These are phyloP conservation scores for Penicillium sp. DNA, from an alignment of 2,329 filamentous ascomycete species.

Conservation along the genomic window DNA sequence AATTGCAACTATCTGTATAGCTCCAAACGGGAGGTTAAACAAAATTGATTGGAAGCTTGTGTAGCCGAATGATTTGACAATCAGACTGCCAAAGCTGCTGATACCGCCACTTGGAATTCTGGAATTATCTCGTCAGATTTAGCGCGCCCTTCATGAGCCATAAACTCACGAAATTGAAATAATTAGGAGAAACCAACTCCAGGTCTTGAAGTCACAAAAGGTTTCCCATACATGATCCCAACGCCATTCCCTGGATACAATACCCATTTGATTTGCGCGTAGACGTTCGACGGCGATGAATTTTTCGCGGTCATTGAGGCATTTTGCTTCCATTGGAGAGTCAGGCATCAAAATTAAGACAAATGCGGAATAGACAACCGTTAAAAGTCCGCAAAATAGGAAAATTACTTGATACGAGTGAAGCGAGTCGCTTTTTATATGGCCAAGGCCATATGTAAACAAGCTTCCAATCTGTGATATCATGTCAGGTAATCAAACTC, in stretches of 20 bases:
- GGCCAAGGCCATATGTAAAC: constrained; percentile 63
- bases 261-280: constrained; percentile 60
- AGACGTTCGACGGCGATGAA: constrained; percentile 58
- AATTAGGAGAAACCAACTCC: constrained; percentile 39
- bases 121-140: background rate
- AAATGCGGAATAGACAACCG: constrained; percentile 51
- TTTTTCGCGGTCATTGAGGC: constrained; percentile 32
- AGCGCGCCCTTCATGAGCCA: no score
- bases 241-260: constrained; percentile 58
- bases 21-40: constrained; percentile 48
- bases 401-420: constrained; percentile 55
- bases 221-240: constrained; percentile 51
- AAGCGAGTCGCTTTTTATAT: constrained; percentile 55
- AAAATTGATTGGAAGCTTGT: constrained; percentile 46
- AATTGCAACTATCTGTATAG: constrained; percentile 43
- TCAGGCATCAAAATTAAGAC: constrained; percentile 57
- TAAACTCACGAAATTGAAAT: constrained; percentile 29
- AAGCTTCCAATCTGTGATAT: constrained; percentile 53
- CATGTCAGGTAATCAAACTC: background rate
- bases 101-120: constrained; percentile 47
- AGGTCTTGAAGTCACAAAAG: constrained; percentile 38
- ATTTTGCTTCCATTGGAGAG: constrained; percentile 56
- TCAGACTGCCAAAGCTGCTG: constrained; percentile 45
- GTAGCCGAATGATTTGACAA: constrained; percentile 49
- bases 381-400: constrained; percentile 58